phyloP scores from a whole-genome alignment of 805 yeast genomes.

The Teunomyces gatunensis region DNA sequence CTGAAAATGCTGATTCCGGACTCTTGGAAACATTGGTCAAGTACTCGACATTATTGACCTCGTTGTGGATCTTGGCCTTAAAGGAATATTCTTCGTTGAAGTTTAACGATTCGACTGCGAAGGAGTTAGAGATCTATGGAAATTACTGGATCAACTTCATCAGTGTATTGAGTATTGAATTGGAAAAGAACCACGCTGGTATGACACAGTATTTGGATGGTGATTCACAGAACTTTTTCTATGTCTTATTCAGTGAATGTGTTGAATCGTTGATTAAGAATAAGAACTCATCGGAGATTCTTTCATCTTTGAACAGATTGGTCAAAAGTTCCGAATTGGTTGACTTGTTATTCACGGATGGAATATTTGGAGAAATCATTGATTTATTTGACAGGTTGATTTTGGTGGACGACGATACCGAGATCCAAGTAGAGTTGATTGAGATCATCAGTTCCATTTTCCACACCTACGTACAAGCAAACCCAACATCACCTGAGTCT shows the following conservation, averaged over 20 bases:
- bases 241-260: constrained; percentile 80
- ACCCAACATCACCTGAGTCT: constrained; percentile 42
- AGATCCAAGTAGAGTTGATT: constrained; percentile 54
- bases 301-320: constrained; percentile 48
- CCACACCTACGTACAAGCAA: constrained; percentile 25
- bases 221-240: constrained; percentile 65
- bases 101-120: constrained; percentile 44
- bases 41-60: constrained; percentile 58
- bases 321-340: constrained; percentile 57
- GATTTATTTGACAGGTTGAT: constrained; percentile 74
- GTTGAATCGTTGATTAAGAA: constrained; percentile 62
- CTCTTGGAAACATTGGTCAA: constrained; percentile 50
- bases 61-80: constrained; percentile 76
- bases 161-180: constrained; percentile 67
- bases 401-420: constrained; percentile 56
- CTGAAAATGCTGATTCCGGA: constrained; percentile 35
- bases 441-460: constrained; percentile 32
- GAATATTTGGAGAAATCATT: constrained; percentile 69
- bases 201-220: constrained; percentile 50
- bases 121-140: constrained; percentile 48
- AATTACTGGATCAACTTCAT: constrained; percentile 75
- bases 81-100: constrained; percentile 71
- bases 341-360: constrained; percentile 59
- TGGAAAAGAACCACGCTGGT: constrained; percentile 47
- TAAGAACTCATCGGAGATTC: constrained; percentile 48